These are phyloP conservation scores for Polyplosphaeria fusca DNA, from an alignment of 495 filamentous ascomycete species.

Conservation along the genomic window DNA sequence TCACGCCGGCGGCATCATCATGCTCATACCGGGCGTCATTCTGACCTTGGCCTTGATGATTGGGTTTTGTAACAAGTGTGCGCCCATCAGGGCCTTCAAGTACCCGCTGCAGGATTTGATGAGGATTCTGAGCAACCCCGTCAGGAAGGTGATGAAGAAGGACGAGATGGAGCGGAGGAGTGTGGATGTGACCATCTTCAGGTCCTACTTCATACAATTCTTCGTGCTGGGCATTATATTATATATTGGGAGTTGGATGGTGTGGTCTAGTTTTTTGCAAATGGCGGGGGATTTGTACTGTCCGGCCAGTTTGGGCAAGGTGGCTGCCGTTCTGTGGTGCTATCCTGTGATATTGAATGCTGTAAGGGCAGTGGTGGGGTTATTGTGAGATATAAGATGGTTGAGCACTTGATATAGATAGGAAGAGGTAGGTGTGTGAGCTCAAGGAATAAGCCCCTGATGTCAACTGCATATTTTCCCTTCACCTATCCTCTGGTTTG, in stretches of 20 bases:
- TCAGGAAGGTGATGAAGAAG: conserved; percentile 11
- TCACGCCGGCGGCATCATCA: conserved; percentile 21
- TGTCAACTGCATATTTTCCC: no score
- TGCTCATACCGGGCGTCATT: conserved; percentile 15
- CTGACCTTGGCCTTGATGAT: neutral
- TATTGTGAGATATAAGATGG: neutral
- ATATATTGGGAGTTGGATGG: conserved; percentile 17
- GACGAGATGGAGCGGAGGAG: neutral
- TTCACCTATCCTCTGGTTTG: no score
- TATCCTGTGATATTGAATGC: conserved; percentile 12
- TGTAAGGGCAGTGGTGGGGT: neutral
- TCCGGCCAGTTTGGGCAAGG: conserved; percentile 6
- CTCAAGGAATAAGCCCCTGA: no score
- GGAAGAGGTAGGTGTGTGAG: no score
- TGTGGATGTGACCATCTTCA: conserved; percentile 9
- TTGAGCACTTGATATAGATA: no score
- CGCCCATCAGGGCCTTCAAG: conserved; percentile 16
- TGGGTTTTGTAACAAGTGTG: neutral
- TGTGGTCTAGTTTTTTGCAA: conserved; percentile 12
- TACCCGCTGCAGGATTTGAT: conserved; percentile 13
- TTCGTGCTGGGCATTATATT: conserved; percentile 16
- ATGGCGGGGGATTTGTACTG: conserved; percentile 17
- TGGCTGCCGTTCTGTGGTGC: conserved; percentile 7
- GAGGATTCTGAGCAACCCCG: conserved; percentile 6
- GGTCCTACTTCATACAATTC: conserved; percentile 7